Percentiles rank a stretch among this genome's conserved stretches.
phyloP scores from a whole-genome alignment of 225 moss, liverwort and hornwort species.

The Marchantia paleacea region DNA sequence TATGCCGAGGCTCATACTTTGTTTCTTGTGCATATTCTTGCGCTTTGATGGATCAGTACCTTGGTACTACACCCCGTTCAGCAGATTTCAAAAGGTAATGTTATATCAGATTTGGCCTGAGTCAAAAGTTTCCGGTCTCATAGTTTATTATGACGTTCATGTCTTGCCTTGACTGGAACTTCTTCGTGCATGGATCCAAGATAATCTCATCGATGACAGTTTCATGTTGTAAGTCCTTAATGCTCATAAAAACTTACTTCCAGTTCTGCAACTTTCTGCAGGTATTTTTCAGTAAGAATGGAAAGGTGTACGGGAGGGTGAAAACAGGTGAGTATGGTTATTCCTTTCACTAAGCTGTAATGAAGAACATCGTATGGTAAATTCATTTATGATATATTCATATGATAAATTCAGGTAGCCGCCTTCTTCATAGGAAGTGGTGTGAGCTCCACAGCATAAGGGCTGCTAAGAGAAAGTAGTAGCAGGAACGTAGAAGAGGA shows the following conservation, averaged over 20 bases:
- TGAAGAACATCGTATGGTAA: neutral
- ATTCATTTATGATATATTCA: neutral
- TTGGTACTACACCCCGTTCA: constrained; percentile 36
- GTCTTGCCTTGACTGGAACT: no score
- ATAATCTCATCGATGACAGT: no score
- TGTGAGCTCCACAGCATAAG: no score
- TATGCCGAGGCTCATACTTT: no score
- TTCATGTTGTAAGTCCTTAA: no score
- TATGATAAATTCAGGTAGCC: neutral
- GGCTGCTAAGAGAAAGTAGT: no score
- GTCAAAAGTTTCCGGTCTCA: no score
- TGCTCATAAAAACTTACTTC: neutral
- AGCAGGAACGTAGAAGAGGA: no score
- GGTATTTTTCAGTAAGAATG: constrained; percentile 70
- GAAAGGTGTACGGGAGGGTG: constrained; percentile 78
- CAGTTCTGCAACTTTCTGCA: constrained; percentile 35
- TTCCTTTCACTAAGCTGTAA: neutral
- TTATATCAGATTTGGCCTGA: no score
- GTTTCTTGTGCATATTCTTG: constrained; percentile 7
- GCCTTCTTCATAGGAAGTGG: no score
- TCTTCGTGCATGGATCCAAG: no score
- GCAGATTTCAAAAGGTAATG: constrained; percentile 45
- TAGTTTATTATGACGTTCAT: no score
- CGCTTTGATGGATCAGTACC: constrained; percentile 37
- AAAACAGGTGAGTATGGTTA: constrained; percentile 51